phyloP scores from a whole-genome alignment of 192 early-diverging fungal species.

The Backusella sp. region DNA sequence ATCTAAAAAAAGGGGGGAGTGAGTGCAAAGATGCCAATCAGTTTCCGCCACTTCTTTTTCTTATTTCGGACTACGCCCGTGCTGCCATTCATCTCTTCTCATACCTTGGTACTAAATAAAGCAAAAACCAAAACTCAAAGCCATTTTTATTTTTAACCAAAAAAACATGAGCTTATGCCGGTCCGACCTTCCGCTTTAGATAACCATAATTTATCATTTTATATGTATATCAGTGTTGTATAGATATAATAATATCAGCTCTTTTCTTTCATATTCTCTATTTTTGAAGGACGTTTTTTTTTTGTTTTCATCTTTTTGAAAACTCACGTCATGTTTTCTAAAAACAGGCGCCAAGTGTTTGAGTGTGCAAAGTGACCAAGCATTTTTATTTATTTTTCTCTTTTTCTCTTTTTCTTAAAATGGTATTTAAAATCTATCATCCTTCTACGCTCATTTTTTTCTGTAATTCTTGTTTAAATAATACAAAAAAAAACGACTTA shows the following conservation, averaged over 20 bases:
- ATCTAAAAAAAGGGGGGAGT: background rate
- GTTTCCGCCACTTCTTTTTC: slow-evolving; percentile 19
- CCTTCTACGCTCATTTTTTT: background rate
- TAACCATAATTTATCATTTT: background rate
- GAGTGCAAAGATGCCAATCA: slow-evolving; percentile 11
- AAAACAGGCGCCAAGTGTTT: slow-evolving; percentile 6
- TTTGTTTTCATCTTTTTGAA: background rate
- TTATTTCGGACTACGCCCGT: slow-evolving; percentile 26
- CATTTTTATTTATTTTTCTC: background rate
- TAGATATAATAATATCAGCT: background rate
- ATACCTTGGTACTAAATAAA: background rate
- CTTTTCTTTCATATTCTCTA: background rate
- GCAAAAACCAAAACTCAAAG: background rate
- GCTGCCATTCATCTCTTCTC: slow-evolving; percentile 10
- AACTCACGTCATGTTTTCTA: slow-evolving; percentile 4
- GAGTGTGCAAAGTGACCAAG: background rate
- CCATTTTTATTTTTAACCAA: slow-evolving; percentile 7
- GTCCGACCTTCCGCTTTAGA: background rate
- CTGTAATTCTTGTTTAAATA: background rate
- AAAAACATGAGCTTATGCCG: slow-evolving; percentile 6
- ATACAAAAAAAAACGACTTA: background rate
- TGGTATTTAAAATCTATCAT: slow-evolving; percentile 4
- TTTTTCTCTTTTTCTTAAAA: background rate
- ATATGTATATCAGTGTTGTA: background rate
- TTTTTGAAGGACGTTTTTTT: background rate